Percentiles rank a stretch among this genome's conserved stretches.
phyloP scores from a whole-genome alignment of 345 rosid species.

The Capsella bursapastoris region DNA sequence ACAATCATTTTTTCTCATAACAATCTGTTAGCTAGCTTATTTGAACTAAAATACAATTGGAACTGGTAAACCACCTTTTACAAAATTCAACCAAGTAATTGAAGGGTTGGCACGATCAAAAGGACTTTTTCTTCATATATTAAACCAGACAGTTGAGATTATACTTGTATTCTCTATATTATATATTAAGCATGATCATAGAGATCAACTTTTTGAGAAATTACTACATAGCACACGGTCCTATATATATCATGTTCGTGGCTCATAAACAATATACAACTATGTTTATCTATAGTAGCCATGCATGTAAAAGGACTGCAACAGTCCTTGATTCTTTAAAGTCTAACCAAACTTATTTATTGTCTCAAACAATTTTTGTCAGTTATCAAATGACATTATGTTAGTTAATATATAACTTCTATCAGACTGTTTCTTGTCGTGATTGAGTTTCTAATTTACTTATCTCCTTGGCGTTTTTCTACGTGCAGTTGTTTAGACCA shows the following conservation, averaged over 20 bases:
- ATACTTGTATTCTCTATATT: background rate
- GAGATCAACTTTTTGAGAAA: conserved; percentile 2
- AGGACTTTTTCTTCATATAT: conserved; percentile 3
- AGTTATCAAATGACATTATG: background rate
- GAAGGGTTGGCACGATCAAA: conserved; percentile 27
- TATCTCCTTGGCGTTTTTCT: conserved; percentile 19
- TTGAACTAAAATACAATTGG: conserved; percentile 2
- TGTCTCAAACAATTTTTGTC: background rate
- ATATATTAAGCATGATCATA: background rate
- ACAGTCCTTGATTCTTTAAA: background rate
- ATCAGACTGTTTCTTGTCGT: conserved; percentile 35
- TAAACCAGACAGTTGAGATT: background rate
- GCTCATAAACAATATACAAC: background rate
- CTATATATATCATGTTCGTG: background rate
- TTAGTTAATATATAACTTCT: conserved; percentile 21
- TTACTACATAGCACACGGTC: background rate
- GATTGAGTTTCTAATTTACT: conserved; percentile 6
- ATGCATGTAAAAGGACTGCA: background rate
- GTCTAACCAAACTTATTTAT: conserved; percentile 24
- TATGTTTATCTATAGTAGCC: background rate
- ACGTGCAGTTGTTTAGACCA: conserved; percentile 36
- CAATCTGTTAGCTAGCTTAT: conserved; percentile 8
- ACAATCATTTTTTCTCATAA: background rate
- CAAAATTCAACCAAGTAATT: conserved; percentile 38
- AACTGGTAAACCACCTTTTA: conserved; percentile 36